A percentile compares a stretch with the other conserved stretches of the same genome.
Evolutionary conservation across 306 rosid species (phyloP).

Genomic region (Rosa lucieae): DNA sequence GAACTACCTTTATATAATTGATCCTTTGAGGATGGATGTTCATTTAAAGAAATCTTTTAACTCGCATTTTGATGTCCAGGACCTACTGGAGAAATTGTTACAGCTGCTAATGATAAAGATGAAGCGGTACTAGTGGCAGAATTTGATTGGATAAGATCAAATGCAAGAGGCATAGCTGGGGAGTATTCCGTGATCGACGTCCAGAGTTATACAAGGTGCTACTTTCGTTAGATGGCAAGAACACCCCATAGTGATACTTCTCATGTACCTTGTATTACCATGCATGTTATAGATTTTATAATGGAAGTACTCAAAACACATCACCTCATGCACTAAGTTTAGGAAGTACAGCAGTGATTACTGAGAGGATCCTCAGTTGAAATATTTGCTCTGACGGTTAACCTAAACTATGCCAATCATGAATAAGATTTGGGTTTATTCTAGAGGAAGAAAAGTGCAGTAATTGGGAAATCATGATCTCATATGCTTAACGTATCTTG

Average conservation of each 20-base stretch:
- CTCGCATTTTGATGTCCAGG: slow-evolving; percentile 44
- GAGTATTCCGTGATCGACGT: slow-evolving; percentile 88
- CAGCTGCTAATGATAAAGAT: slow-evolving; percentile 71
- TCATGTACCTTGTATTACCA: not conserved
- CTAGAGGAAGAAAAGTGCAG: not conserved
- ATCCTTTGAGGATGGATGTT: not conserved
- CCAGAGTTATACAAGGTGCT: slow-evolving; percentile 88
- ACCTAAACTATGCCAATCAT: not conserved
- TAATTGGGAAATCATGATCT: not conserved
- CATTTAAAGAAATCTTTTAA: not conserved
- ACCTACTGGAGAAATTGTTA: slow-evolving; percentile 86
- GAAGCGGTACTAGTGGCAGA: slow-evolving; percentile 75
- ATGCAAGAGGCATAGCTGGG: slow-evolving; percentile 80
- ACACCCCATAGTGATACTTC: slow-evolving; percentile 20
- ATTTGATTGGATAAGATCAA: slow-evolving; percentile 82
- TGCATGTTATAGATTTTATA: slow-evolving; percentile 12
- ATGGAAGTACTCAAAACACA: slow-evolving; percentile 10
- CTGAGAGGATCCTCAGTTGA: not conserved
- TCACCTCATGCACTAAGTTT: slow-evolving; percentile 23
- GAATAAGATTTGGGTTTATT: not conserved
- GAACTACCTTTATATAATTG: not conserved
- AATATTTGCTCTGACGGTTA: not conserved
- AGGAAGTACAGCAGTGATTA: not conserved
- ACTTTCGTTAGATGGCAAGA: slow-evolving; percentile 62
- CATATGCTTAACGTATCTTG: not conserved